Percentiles rank a stretch among this genome's conserved stretches.
phyloP scores from a whole-genome alignment of 2,329 filamentous ascomycete genomes.

The Aspergillus phoenicis region DNA sequence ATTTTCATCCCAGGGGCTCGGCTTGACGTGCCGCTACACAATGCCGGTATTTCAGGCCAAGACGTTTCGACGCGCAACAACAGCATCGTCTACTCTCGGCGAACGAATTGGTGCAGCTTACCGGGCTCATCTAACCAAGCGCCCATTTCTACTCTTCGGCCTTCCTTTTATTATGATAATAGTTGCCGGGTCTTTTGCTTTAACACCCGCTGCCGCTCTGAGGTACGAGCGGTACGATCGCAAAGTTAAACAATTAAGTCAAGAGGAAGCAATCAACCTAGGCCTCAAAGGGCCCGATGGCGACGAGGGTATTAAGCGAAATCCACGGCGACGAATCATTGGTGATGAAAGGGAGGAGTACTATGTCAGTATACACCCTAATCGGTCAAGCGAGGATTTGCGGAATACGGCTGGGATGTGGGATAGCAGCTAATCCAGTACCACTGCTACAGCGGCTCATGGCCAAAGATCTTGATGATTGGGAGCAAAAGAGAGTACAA shows the following conservation, averaged over 20 bases:
- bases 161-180: slow-evolving; percentile 90
- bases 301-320: slow-evolving; percentile 72
- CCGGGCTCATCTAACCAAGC: slow-evolving; percentile 71
- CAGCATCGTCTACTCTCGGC: slow-evolving; percentile 56
- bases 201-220: slow-evolving; percentile 90
- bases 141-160: slow-evolving; percentile 90
- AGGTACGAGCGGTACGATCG: slow-evolving; percentile 92
- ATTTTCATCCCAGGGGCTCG: too few species aligned
- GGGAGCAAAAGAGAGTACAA: slow-evolving; percentile 95
- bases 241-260: slow-evolving; percentile 79
- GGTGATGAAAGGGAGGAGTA: slow-evolving; percentile 52
- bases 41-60: slow-evolving; percentile 70
- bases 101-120: slow-evolving; percentile 75
- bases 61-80: slow-evolving; percentile 65
- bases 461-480: slow-evolving; percentile 89
- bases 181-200: slow-evolving; percentile 86
- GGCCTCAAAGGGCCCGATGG: slow-evolving; percentile 66
- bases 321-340: slow-evolving; percentile 46
- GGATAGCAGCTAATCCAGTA: slow-evolving; percentile 17
- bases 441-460: slow-evolving; percentile 64
- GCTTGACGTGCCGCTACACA: slow-evolving; percentile 14
- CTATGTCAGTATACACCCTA: slow-evolving; percentile 38
- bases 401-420: not conserved
- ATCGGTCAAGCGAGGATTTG: not conserved
- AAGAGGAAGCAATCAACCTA: slow-evolving; percentile 83